These are phyloP conservation scores for Serendipita sp. DNA, from an alignment of 768 basidiomycete genomes.

Conservation along the genomic window DNA sequence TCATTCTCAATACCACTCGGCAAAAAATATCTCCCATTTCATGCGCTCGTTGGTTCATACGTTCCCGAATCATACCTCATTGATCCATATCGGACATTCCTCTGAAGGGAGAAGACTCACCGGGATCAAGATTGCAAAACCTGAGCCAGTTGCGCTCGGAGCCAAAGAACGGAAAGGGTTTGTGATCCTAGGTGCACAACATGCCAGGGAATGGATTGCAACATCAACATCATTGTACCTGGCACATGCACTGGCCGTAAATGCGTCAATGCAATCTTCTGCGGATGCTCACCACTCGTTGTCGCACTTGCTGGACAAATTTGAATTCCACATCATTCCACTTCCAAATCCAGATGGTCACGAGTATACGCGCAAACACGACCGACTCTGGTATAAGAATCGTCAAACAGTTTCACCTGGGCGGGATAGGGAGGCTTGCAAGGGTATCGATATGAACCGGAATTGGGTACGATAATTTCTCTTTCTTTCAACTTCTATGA, in stretches of 20 bases:
- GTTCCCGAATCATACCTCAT: conserved; percentile 6
- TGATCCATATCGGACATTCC: conserved; percentile 40
- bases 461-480: conserved; percentile 22
- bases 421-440: conserved; percentile 26
- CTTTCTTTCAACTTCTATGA: conserved; percentile 10
- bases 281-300: conserved; percentile 8
- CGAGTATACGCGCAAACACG: conserved; percentile 51
- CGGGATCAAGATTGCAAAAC: conserved; percentile 33
- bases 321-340: conserved; percentile 50
- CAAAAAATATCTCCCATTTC: not conserved
- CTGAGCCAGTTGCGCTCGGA: conserved; percentile 11
- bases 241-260: conserved; percentile 48
- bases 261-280: conserved; percentile 27
- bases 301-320: conserved; percentile 7
- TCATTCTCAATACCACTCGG: conserved; percentile 1
- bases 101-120: conserved; percentile 44
- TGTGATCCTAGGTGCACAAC: conserved; percentile 56
- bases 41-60: conserved; percentile 1
- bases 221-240: conserved; percentile 58
- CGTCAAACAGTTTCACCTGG: conserved; percentile 36
- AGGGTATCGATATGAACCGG: conserved; percentile 67
- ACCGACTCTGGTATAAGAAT: conserved; percentile 68
- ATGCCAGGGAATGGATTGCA: conserved; percentile 77
- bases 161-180: conserved; percentile 27
- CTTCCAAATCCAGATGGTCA: conserved; percentile 61